These are phyloP conservation scores for Hymenoscyphus fraxineus DNA, from an alignment of 2,329 filamentous ascomycete species.

Conservation along the genomic window DNA sequence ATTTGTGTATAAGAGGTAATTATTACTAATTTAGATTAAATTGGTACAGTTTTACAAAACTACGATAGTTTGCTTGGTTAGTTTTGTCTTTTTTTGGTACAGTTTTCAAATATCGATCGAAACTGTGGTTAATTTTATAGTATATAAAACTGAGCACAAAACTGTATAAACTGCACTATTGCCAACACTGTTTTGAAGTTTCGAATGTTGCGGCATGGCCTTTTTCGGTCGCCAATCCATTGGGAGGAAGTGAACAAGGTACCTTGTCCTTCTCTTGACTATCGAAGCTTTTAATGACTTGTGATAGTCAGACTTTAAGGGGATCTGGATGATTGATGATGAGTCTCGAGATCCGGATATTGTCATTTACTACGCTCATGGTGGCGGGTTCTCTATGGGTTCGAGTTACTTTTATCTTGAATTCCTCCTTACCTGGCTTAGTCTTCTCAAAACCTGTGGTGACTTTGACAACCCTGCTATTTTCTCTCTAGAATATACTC, in stretches of 20 bases:
- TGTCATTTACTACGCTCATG: conserved; percentile 79
- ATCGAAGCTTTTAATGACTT: conserved; percentile 10
- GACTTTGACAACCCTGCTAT: conserved; percentile 74
- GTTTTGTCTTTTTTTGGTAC: too few species aligned
- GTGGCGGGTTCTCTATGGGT: conserved; percentile 83
- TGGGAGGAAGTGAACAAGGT: conserved; percentile 59
- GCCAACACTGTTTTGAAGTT: conserved; percentile 72
- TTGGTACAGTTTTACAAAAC: too few species aligned
- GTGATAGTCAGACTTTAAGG: conserved; percentile 49
- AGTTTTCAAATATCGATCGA: too few species aligned
- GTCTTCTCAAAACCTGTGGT: conserved; percentile 56
- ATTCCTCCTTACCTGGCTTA: conserved; percentile 70
- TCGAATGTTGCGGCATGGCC: conserved; percentile 70
- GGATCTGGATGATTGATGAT: conserved; percentile 67
- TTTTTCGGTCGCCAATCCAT: conserved; percentile 55
- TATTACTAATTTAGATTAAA: too few species aligned
- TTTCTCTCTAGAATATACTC: conserved; percentile 75
- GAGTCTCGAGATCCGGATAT: conserved; percentile 62
- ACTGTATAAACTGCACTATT: too few species aligned
- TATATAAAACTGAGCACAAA: too few species aligned
- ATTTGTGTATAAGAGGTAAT: too few species aligned
- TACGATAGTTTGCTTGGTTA: too few species aligned
- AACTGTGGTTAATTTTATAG: too few species aligned
- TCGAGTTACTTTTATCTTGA: conserved; percentile 81
- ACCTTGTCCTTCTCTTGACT: conserved; percentile 25